Percentiles rank a stretch among this genome's conserved stretches.
Evolutionary conservation across 23 red algal species (phyloP).

Genomic region (Gracilaria gracilis): DNA sequence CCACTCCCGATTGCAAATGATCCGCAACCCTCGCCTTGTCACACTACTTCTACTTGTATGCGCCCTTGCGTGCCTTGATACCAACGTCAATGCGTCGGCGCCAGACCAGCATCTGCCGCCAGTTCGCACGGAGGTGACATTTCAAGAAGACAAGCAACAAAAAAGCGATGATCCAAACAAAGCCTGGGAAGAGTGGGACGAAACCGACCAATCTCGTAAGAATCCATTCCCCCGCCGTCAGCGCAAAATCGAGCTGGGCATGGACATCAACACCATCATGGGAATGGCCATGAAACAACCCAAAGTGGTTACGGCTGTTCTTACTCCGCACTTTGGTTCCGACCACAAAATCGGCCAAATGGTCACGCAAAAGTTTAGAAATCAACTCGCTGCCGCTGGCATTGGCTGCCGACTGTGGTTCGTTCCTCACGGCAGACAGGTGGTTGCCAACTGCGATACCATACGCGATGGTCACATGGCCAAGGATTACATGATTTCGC

Average conservation of each 20-base stretch:
- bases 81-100: not conserved
- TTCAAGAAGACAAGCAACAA: not conserved
- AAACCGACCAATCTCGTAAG: conserved; percentile 47
- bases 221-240: conserved; percentile 70
- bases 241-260: conserved; percentile 61
- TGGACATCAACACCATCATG: conserved; percentile 75
- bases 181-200: conserved; percentile 77
- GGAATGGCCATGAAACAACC: conserved; percentile 79
- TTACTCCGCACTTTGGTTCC: conserved; percentile 43
- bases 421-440: conserved; percentile 57
- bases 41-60: not conserved
- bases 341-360: conserved; percentile 40
- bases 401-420: conserved; percentile 69
- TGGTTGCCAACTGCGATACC: conserved; percentile 70
- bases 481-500: conserved; percentile 62
- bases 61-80: not conserved
- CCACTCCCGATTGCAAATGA: not conserved
- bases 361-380: conserved; percentile 65
- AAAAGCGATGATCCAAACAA: conserved; percentile 52
- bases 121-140: conserved; percentile 56
- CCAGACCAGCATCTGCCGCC: conserved; percentile 47
- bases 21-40: not conserved
- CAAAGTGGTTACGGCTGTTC: conserved; percentile 60
- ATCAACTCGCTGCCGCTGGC: conserved; percentile 59
- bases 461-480: conserved; percentile 79